Conservation (phyloP, 371 early-diverging fungal genomes). For the Mortierella sp. region DNA sequence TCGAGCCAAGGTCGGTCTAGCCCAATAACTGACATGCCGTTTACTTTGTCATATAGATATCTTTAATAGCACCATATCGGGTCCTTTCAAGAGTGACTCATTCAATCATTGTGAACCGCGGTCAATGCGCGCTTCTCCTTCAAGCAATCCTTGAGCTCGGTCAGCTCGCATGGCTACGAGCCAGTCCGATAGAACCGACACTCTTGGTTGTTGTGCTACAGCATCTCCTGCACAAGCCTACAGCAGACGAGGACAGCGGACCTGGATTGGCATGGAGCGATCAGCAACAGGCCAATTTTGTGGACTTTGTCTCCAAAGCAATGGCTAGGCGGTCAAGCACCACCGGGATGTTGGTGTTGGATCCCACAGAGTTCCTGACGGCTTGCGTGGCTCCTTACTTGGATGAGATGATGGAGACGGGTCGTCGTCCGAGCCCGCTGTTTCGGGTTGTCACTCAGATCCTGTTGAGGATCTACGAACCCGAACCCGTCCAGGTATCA, state of each 20-base stretch:
- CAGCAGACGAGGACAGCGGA: background rate
- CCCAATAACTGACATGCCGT: background rate
- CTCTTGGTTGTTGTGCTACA: conserved; percentile 29
- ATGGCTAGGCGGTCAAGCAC: background rate
- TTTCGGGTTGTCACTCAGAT: conserved; percentile 20
- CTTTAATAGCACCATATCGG: conserved; percentile 48
- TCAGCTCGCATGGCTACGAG: conserved; percentile 39
- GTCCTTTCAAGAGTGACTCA: conserved; percentile 29
- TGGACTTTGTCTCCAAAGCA: conserved; percentile 20
- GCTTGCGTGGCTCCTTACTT: conserved; percentile 26
- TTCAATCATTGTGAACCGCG: conserved; percentile 37
- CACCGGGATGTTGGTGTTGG: conserved; percentile 11
- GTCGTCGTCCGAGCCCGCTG: background rate
- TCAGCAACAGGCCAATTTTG: conserved; percentile 33
- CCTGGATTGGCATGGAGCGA: background rate
- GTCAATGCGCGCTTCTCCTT: conserved; percentile 34
- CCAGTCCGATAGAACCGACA: conserved; percentile 3
- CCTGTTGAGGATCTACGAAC: conserved; percentile 23
- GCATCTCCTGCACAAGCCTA: conserved; percentile 14
- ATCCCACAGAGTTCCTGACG: conserved; percentile 31
- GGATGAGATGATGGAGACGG: conserved; percentile 13
- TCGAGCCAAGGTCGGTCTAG: background rate
- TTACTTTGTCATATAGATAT: conserved; percentile 19
- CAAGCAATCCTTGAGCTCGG: conserved; percentile 31
- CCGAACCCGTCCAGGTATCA: background rate